phyloP scores from a whole-genome alignment of 1,284 basidiomycete species.

The Cystobasidiaceae sp. region DNA sequence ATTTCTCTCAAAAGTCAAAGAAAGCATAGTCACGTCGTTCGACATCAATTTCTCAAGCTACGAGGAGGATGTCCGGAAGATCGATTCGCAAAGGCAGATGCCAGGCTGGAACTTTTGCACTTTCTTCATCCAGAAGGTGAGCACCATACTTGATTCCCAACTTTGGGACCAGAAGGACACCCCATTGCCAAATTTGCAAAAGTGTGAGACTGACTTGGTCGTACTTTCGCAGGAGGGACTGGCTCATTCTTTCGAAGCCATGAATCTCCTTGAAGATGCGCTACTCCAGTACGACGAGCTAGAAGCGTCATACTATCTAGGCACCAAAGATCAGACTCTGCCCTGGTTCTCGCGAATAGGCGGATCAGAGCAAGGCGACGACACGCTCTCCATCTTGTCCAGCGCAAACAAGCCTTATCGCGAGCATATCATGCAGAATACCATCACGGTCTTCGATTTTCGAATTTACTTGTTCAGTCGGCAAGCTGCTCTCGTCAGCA shows the following conservation, averaged over 20 bases:
- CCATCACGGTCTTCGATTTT: conserved; percentile 91
- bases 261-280: conserved; percentile 84
- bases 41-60: conserved; percentile 69
- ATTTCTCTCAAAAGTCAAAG: conserved; percentile 80
- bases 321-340: conserved; percentile 64
- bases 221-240: conserved; percentile 70
- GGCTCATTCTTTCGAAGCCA: conserved; percentile 83
- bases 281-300: conserved; percentile 85
- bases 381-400: conserved; percentile 43
- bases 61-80: conserved; percentile 80
- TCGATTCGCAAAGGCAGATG: conserved; percentile 77
- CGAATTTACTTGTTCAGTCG: conserved; percentile 83
- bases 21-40: conserved; percentile 74
- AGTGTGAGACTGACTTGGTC: neutral
- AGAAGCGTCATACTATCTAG: conserved; percentile 68
- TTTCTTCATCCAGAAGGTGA: conserved; percentile 87
- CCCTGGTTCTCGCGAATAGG: conserved; percentile 86
- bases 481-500: conserved; percentile 72
- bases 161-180: no score
- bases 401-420: conserved; percentile 76
- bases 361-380: conserved; percentile 49
- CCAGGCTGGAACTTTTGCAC: conserved; percentile 96
- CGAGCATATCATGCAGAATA: conserved; percentile 80
- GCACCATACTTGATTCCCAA: no score
- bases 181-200: no score